phyloP scores from a whole-genome alignment of 257 asterid genomes.

The Fraxinus americana region DNA sequence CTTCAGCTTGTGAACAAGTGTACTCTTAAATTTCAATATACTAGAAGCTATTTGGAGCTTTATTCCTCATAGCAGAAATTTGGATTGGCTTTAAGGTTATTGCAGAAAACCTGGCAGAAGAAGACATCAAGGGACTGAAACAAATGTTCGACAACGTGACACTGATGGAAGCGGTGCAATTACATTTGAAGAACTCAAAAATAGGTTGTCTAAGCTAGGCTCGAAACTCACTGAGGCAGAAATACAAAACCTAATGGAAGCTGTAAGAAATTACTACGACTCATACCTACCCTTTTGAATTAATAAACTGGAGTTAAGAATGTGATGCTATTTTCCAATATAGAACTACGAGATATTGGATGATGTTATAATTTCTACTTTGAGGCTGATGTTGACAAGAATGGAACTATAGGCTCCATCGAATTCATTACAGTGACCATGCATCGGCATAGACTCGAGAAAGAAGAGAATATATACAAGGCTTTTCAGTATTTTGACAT shows the following conservation, averaged over 20 bases:
- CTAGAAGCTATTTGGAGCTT: no score
- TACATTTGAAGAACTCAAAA: conserved; percentile 76
- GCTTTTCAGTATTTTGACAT: no score
- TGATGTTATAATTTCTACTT: background rate
- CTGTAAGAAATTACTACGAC: conserved; percentile 46
- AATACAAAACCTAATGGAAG: conserved; percentile 80
- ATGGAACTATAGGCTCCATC: conserved; percentile 76
- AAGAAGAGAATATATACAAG: no score
- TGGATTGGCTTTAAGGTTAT: conserved; percentile 57
- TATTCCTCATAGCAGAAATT: background rate
- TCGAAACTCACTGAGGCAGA: conserved; percentile 71
- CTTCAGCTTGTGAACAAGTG: no score
- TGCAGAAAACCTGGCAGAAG: conserved; percentile 79
- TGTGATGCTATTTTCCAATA: background rate
- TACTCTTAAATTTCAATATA: no score
- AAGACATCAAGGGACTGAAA: conserved; percentile 78
- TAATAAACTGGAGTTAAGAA: no score
- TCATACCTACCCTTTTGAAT: background rate
- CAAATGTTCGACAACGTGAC: conserved; percentile 88
- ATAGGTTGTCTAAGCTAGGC: conserved; percentile 76
- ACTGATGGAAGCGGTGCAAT: conserved; percentile 82
- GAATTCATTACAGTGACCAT: conserved; percentile 70
- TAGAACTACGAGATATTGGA: background rate
- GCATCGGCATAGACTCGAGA: no score
- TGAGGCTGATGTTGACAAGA: conserved; percentile 89